Percentiles rank a stretch among this genome's conserved stretches.
Conservation (phyloP, 495 filamentous ascomycete genomes). For the Penicillium simplicissimum region DNA sequence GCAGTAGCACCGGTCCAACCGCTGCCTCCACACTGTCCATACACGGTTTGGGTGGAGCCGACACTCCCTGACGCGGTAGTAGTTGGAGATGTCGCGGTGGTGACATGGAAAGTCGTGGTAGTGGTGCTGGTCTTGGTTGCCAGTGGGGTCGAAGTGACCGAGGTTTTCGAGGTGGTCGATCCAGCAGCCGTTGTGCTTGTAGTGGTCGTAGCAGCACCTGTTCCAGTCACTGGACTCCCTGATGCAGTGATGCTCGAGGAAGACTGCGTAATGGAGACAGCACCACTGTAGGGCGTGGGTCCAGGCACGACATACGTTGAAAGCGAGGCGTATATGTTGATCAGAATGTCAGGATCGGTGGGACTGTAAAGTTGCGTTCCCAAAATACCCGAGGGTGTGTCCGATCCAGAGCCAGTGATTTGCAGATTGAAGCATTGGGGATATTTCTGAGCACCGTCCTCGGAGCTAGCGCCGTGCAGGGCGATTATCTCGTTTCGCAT, state of each 20-base stretch:
- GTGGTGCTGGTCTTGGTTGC: conserved; percentile 9
- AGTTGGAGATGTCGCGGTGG: conserved; percentile 7
- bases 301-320: conserved; percentile 53
- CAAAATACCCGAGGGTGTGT: conserved; percentile 53
- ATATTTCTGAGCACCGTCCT: conserved; percentile 71
- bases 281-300: conserved; percentile 40
- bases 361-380: conserved; percentile 60
- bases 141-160: neutral
- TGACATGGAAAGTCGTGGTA: neutral
- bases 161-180: neutral
- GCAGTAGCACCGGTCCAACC: conserved; percentile 48
- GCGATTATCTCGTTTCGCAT: conserved; percentile 78
- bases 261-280: conserved; percentile 26
- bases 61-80: conserved; percentile 9
- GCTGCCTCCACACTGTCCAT: conserved; percentile 53
- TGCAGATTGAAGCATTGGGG: conserved; percentile 75
- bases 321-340: conserved; percentile 58
- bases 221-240: conserved; percentile 24
- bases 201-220: conserved; percentile 9
- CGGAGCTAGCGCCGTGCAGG: conserved; percentile 58
- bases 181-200: conserved; percentile 10
- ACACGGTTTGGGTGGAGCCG: conserved; percentile 29
- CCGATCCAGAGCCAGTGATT: conserved; percentile 62
- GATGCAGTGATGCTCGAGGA: conserved; percentile 29
- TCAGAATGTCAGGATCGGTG: conserved; percentile 60